Evolutionary conservation across 352 stramenopile species (phyloP).

Genomic region (Globisporangium ultimum): DNA sequence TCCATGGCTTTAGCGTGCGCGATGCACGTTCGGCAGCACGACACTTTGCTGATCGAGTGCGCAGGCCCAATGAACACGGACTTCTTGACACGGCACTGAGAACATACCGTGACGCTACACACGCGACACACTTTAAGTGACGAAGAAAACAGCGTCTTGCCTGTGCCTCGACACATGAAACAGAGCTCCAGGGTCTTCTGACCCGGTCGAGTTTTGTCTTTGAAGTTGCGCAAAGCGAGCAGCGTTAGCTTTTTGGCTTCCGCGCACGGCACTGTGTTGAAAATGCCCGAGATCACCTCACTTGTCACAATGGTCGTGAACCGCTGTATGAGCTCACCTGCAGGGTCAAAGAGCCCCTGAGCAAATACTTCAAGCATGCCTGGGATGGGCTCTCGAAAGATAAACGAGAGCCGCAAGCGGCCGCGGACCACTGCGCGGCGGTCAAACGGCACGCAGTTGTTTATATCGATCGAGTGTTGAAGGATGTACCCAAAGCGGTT

Average conservation of each 20-base stretch:
- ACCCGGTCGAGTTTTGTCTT: not conserved
- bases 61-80: slow-evolving; percentile 6
- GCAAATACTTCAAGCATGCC: slow-evolving; percentile 40
- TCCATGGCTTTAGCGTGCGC: slow-evolving; percentile 19
- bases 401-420: slow-evolving; percentile 21
- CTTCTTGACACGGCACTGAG: slow-evolving; percentile 8
- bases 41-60: slow-evolving; percentile 2
- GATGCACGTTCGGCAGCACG: slow-evolving; percentile 14
- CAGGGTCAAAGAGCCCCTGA: slow-evolving; percentile 39
- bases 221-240: slow-evolving; percentile 15
- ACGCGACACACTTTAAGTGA: slow-evolving; percentile 3
- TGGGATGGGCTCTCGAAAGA: slow-evolving; percentile 31
- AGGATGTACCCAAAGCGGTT: slow-evolving; percentile 39
- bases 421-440: slow-evolving; percentile 25
- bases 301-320: slow-evolving; percentile 18
- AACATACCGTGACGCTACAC: slow-evolving; percentile 4
- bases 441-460: slow-evolving; percentile 37
- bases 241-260: slow-evolving; percentile 49
- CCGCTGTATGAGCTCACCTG: slow-evolving; percentile 24
- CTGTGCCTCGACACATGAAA: slow-evolving; percentile 2
- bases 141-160: not conserved
- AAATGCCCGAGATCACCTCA: slow-evolving; percentile 25
- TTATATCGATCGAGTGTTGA: slow-evolving; percentile 39
- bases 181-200: slow-evolving; percentile 4
- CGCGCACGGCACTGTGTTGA: slow-evolving; percentile 30